phyloP scores from a whole-genome alignment of 345 rosid genomes.

The Trapa incisa region DNA sequence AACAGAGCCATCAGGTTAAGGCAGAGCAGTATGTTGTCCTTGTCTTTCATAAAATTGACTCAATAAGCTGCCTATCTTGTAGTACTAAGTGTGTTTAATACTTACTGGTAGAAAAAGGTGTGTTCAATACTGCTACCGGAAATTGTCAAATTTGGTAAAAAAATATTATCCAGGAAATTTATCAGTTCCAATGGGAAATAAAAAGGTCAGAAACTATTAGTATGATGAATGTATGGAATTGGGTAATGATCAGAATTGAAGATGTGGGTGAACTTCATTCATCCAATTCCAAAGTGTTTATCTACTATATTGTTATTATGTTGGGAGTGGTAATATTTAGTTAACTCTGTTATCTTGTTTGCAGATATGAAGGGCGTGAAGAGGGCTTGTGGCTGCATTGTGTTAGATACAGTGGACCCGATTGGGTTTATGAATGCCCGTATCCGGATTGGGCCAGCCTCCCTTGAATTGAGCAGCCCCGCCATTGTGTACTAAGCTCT shows the following conservation, averaged over 20 bases:
- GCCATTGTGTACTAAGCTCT: too few species aligned
- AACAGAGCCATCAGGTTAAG: too few species aligned
- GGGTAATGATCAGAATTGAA: too few species aligned
- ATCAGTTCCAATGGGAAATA: too few species aligned
- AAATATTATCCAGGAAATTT: too few species aligned
- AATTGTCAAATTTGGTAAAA: too few species aligned
- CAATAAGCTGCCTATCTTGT: too few species aligned
- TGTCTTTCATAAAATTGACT: too few species aligned
- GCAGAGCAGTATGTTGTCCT: neutral
- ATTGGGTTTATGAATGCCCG: conserved; percentile 70
- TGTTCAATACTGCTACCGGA: too few species aligned
- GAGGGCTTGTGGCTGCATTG: conserved; percentile 79
- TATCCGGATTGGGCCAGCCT: conserved; percentile 65
- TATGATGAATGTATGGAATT: too few species aligned
- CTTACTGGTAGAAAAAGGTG: too few species aligned
- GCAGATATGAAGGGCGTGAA: conserved; percentile 52
- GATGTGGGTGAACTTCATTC: neutral
- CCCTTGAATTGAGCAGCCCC: neutral
- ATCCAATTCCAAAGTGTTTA: neutral
- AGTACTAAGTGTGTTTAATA: neutral
- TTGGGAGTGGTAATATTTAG: neutral
- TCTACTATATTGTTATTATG: neutral
- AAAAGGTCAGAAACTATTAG: too few species aligned
- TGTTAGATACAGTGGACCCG: conserved; percentile 61
- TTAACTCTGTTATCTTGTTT: neutral